Base-by-base conservation (phyloP, 1,139 yeast genomes). In the Chernovozyma aurita region DNA sequence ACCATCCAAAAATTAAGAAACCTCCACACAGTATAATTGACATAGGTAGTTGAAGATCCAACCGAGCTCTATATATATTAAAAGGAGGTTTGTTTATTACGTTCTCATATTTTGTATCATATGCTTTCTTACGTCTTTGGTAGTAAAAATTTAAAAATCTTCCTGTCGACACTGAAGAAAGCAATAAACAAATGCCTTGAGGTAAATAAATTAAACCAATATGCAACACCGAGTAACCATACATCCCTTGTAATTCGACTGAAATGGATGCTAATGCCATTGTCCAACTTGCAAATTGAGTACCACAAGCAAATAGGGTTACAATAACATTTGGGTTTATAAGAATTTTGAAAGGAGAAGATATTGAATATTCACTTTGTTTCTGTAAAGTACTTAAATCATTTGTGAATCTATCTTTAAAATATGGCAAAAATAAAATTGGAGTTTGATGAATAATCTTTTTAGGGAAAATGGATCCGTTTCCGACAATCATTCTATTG, bases 201-300 rank as follows among this genome's bases (percentile, higher is more conserved):
- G 72, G 71, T 24, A 66, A 47, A 37, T 65, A 66, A 6, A 65
- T 52, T 24, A 59, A 47, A 15, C 72, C 73, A 6, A 65, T 66
- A 39, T 64, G 59, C 47, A 64, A 47, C 2, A 63, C 61, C 9
- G 55, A 39, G 42, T 63, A 65, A 34, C 58, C 49, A 44, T 63
- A 66, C 4, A 46, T 39, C 1, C 47, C 46, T 43, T 64, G 67
- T 18, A 66, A 48, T 17, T 44, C 55, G 0, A 63, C 52, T 2
- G 64, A 55, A 24, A 66, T 42, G 3, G 68, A 55, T 1, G 72
- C 57, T 21, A 65, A 46, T 4, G 49, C 50, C 56, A 62, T 57
- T 3, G 67, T 62, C 72, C 72, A 66, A 3, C 54, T 43, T 3
- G 70, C 62, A 49, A 60, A 66, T 42, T 55, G 61, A 11, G 65